Evolutionary conservation across 2,329 filamentous ascomycete genomes (phyloP).

Genomic region (Fusarium pininemorale): DNA sequence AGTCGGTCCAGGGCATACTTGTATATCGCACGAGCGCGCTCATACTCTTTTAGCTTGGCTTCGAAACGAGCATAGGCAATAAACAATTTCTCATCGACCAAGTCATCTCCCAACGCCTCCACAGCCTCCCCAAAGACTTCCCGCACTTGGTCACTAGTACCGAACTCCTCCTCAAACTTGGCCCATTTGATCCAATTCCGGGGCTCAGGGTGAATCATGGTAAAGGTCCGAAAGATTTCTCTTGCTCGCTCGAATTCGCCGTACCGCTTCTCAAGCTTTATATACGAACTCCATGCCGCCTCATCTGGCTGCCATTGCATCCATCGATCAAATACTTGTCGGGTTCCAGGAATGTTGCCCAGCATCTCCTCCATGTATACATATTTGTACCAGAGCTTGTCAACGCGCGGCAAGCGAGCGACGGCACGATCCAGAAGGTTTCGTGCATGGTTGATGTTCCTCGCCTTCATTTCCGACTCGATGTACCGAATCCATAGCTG

Average conservation of each 20-base stretch:
- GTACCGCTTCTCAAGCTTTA: slow-evolving; percentile 96
- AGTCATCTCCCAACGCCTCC: slow-evolving; percentile 90
- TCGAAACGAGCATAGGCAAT: slow-evolving; percentile 96
- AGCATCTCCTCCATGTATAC: slow-evolving; percentile 99
- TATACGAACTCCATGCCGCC: slow-evolving; percentile 93
- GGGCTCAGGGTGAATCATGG: slow-evolving; percentile 90
- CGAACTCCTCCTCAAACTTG: slow-evolving; percentile 94
- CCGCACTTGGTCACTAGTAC: slow-evolving; percentile 88
- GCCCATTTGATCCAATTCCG: slow-evolving; percentile 99
- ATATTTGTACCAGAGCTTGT: slow-evolving; percentile 99
- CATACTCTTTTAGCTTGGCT: slow-evolving; percentile 92
- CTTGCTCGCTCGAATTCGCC: slow-evolving; percentile 91
- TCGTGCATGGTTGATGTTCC: slow-evolving; percentile 96
- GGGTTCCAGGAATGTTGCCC: slow-evolving; percentile 89
- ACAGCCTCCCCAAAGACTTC: slow-evolving; percentile 91
- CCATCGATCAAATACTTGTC: slow-evolving; percentile 97
- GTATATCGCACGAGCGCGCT: slow-evolving; percentile 93
- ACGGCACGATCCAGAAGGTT: slow-evolving; percentile 96
- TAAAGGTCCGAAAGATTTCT: slow-evolving; percentile 89
- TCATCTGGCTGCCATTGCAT: slow-evolving; percentile 98
- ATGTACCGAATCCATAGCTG: slow-evolving; percentile 92
- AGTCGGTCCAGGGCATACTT: slow-evolving; percentile 95
- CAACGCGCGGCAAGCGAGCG: slow-evolving; percentile 86
- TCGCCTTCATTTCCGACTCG: slow-evolving; percentile 90
- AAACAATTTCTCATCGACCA: slow-evolving; percentile 95